phyloP scores from a whole-genome alignment of 495 filamentous ascomycete species.

The Aspergillus conjunctus region DNA sequence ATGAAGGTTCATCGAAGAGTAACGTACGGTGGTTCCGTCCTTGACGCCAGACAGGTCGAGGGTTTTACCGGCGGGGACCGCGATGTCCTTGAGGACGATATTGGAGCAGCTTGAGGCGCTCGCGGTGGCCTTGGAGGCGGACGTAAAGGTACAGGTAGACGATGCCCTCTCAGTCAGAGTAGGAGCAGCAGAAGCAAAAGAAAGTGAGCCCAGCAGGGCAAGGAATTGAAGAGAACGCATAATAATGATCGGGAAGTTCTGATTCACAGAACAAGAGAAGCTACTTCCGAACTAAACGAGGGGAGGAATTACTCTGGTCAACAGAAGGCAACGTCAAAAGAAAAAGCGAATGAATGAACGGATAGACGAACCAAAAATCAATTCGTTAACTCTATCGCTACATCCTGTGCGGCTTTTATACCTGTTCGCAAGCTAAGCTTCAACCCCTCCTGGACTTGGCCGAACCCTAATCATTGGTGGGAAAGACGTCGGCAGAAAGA shows the following conservation, averaged over 20 bases:
- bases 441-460: neutral
- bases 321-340: constrained; percentile 10
- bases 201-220: constrained; percentile 27
- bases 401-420: constrained; percentile 8
- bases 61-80: constrained; percentile 55
- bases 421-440: constrained; percentile 2
- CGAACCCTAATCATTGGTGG: neutral
- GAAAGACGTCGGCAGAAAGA: neutral
- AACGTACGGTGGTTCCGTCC: constrained; percentile 43
- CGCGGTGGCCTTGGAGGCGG: constrained; percentile 43
- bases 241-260: constrained; percentile 22
- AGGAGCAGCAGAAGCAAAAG: constrained; percentile 29
- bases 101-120: constrained; percentile 53
- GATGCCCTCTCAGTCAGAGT: constrained; percentile 33
- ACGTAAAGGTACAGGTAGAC: constrained; percentile 52
- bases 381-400: neutral
- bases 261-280: constrained; percentile 25
- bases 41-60: constrained; percentile 53
- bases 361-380: neutral
- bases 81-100: constrained; percentile 50
- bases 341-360: constrained; percentile 1
- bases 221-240: constrained; percentile 30
- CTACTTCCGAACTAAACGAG: constrained; percentile 2
- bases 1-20: neutral
- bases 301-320: constrained; percentile 15